Conservation (phyloP, 1,284 basidiomycete species). For the Schizophyllum amplum region DNA sequence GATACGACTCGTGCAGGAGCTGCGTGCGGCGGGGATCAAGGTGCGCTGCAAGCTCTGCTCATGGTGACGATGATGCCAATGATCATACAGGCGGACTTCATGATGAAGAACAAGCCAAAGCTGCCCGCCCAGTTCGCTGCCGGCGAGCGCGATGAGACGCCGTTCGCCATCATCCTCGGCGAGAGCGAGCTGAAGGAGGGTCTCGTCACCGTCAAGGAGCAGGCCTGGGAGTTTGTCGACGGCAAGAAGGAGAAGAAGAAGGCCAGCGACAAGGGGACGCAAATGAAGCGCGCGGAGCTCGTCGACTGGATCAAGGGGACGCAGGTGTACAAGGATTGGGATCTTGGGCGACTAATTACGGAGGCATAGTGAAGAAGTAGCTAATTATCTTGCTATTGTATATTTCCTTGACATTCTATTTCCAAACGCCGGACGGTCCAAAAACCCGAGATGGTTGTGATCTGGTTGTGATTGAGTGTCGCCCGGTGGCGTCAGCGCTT, state of each 20-base stretch:
- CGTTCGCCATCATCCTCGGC: slow-evolving; percentile 88
- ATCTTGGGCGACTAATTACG: not conserved
- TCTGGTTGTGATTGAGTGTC: slow-evolving; percentile 1
- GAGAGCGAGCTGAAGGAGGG: slow-evolving; percentile 81
- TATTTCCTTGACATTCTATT: slow-evolving; percentile 4
- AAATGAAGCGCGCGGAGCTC: slow-evolving; percentile 63
- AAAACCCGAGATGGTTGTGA: slow-evolving; percentile 6
- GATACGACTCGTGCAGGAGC: slow-evolving; percentile 73
- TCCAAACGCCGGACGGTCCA: slow-evolving; percentile 6
- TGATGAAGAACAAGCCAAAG: slow-evolving; percentile 92
- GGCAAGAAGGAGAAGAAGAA: slow-evolving; percentile 68
- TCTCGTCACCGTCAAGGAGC: slow-evolving; percentile 87
- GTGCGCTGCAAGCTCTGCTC: slow-evolving; percentile 29
- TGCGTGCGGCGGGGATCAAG: slow-evolving; percentile 88
- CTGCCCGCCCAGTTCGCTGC: slow-evolving; percentile 80
- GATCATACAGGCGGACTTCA: slow-evolving; percentile 72
- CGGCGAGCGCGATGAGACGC: slow-evolving; percentile 88
- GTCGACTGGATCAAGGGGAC: slow-evolving; percentile 60
- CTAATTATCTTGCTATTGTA: not conserved
- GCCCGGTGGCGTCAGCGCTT: not conserved
- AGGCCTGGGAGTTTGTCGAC: slow-evolving; percentile 73
- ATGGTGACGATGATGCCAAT: slow-evolving; percentile 3
- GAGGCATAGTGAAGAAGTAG: not conserved
- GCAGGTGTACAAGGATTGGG: slow-evolving; percentile 39
- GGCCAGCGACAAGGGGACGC: slow-evolving; percentile 55